phyloP scores from a whole-genome alignment of 129 eudicot genomes.

The Tagetes erecta region DNA sequence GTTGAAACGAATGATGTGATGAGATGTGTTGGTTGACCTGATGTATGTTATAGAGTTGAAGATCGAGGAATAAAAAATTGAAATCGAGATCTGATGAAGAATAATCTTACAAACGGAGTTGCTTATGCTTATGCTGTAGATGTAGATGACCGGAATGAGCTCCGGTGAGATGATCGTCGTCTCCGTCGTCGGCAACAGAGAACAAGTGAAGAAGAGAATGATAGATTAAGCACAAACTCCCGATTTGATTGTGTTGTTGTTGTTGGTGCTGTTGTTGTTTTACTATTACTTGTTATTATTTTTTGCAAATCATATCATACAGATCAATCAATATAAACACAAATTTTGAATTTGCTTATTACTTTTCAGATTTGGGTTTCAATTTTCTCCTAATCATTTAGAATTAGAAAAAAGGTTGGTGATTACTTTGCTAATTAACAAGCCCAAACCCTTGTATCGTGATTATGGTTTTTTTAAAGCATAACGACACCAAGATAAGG shows the following conservation, averaged over 20 bases:
- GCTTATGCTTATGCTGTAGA: neutral
- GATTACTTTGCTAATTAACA: too few species aligned
- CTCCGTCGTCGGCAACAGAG: slow-evolving; percentile 32
- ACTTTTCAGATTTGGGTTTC: neutral
- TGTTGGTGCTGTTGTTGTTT: slow-evolving; percentile 34
- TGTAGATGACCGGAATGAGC: slow-evolving; percentile 26
- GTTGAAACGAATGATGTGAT: too few species aligned
- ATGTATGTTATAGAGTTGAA: slow-evolving; percentile 19
- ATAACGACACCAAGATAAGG: too few species aligned
- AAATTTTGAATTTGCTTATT: neutral
- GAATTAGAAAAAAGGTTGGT: too few species aligned
- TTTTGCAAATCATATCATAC: neutral
- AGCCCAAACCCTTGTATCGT: too few species aligned
- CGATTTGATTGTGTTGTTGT: slow-evolving; percentile 28
- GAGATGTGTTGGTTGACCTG: neutral
- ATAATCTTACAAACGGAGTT: slow-evolving; percentile 34
- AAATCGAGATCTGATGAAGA: slow-evolving; percentile 34
- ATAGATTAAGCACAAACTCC: slow-evolving; percentile 31
- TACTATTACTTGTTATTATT: slow-evolving; percentile 10
- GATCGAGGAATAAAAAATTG: slow-evolving; percentile 22
- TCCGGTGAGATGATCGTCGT: slow-evolving; percentile 26
- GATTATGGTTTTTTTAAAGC: too few species aligned
- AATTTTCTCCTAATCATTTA: too few species aligned
- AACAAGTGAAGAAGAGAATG: slow-evolving; percentile 25
- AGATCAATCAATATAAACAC: neutral